Evolutionary conservation across 768 basidiomycete genomes (phyloP).

Genomic region (Phanerodontia chrysosporium): DNA sequence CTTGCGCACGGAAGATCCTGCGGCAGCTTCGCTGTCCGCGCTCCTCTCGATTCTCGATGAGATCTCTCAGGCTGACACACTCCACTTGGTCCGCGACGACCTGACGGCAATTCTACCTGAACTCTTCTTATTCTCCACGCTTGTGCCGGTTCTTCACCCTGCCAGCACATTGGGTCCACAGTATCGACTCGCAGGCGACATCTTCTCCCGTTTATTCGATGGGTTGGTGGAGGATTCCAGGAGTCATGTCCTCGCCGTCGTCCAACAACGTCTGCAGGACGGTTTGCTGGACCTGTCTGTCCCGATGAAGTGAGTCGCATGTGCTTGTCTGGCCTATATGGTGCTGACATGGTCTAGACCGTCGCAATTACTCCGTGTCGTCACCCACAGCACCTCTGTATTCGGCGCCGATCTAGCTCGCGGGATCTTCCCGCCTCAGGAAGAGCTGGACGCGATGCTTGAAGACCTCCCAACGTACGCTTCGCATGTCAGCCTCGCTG

Average conservation of each 20-base stretch:
- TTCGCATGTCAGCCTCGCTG: constrained; percentile 49
- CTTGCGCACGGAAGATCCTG: constrained; percentile 26
- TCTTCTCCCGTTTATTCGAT: constrained; percentile 31
- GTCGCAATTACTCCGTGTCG: constrained; percentile 18
- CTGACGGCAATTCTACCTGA: constrained; percentile 32
- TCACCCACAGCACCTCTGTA: constrained; percentile 30
- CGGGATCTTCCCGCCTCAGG: constrained; percentile 50
- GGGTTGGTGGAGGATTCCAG: constrained; percentile 20
- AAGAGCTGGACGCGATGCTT: constrained; percentile 43
- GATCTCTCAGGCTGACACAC: not conserved
- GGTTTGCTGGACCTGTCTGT: constrained; percentile 36
- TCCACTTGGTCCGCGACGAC: not conserved
- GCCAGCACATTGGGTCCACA: not conserved
- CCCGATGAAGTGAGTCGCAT: constrained; percentile 28
- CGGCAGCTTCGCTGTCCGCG: constrained; percentile 30
- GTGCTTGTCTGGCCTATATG: not conserved
- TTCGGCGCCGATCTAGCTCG: constrained; percentile 35
- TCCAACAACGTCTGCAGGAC: constrained; percentile 40
- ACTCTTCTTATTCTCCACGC: constrained; percentile 45
- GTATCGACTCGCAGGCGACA: constrained; percentile 14
- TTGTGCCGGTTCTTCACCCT: constrained; percentile 36
- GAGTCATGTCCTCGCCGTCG: constrained; percentile 25
- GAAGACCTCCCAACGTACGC: constrained; percentile 41
- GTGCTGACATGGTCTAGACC: constrained; percentile 19
- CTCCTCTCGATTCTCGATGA: constrained; percentile 26